Percentiles rank a stretch among this genome's conserved stretches.
Conservation (phyloP, 2,329 filamentous ascomycete species). For the Epichloe uncinata region DNA sequence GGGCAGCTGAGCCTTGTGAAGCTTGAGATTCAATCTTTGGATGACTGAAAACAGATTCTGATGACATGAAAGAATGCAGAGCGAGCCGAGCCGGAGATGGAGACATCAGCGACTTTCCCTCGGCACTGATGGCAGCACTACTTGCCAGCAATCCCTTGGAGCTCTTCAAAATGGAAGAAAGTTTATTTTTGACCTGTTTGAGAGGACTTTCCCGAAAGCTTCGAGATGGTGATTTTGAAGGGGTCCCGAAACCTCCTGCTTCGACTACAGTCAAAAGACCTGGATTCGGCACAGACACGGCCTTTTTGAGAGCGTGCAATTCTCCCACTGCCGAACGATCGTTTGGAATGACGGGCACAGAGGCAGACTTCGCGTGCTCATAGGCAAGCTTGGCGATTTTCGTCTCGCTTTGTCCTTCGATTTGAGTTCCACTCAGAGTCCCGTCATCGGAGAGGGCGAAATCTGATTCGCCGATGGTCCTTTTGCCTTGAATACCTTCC, state of each 20-base stretch:
- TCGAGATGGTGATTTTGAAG: conserved; percentile 43
- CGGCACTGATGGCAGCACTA: conserved; percentile 50
- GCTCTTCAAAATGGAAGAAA: conserved; percentile 81
- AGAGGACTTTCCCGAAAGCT: conserved; percentile 60
- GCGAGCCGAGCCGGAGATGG: conserved; percentile 36
- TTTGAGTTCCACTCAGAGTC: neutral
- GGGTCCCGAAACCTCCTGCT: conserved; percentile 28
- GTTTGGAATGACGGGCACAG: conserved; percentile 40
- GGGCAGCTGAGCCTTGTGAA: conserved; percentile 8
- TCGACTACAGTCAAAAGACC: conserved; percentile 35
- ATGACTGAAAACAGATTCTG: conserved; percentile 30
- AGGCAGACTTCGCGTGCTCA: conserved; percentile 19
- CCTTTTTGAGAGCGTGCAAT: conserved; percentile 37
- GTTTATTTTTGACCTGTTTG: conserved; percentile 83
- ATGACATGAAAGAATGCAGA: conserved; percentile 30
- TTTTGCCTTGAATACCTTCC: conserved; percentile 39
- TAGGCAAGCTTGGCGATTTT: conserved; percentile 5
- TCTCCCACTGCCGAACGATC: conserved; percentile 10
- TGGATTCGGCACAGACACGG: conserved; percentile 45
- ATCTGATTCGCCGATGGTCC: conserved; percentile 33
- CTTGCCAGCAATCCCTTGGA: conserved; percentile 79
- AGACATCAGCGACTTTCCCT: conserved; percentile 47
- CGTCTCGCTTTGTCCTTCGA: neutral
- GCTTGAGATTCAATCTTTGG: conserved; percentile 11
- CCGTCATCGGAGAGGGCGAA: conserved; percentile 7